Evolutionary conservation across 768 basidiomycete genomes (phyloP).

Genomic region (Amanita inopinata): DNA sequence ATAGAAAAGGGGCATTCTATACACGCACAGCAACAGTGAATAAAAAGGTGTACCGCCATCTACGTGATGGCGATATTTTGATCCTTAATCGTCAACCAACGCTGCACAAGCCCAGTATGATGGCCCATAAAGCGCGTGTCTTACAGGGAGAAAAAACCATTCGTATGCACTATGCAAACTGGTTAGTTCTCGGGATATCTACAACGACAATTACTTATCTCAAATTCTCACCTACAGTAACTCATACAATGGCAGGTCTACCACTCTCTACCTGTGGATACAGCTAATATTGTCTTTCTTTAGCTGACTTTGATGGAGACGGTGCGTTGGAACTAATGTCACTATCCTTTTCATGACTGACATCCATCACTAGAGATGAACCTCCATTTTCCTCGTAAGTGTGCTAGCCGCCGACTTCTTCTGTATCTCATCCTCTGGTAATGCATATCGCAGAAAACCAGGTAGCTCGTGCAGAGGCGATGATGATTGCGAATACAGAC

Average conservation of each 20-base stretch:
- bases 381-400: constrained; percentile 95
- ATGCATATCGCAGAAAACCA: constrained; percentile 62
- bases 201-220: constrained; percentile 7
- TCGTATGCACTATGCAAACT: constrained; percentile 99
- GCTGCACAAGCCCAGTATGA: constrained; percentile 98
- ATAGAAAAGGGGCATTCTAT: constrained; percentile 45
- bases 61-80: constrained; percentile 89
- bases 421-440: background rate
- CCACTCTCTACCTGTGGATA: background rate
- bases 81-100: constrained; percentile 98
- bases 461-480: constrained; percentile 89
- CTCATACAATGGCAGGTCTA: constrained; percentile 81
- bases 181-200: constrained; percentile 40
- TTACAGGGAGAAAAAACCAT: constrained; percentile 97
- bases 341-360: constrained; percentile 12
- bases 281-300: constrained; percentile 1
- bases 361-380: constrained; percentile 75
- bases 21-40: constrained; percentile 77
- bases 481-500: constrained; percentile 93
- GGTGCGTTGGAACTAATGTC: constrained; percentile 31
- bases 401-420: background rate
- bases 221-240: constrained; percentile 46
- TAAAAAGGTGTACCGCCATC: constrained; percentile 96
- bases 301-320: constrained; percentile 91
- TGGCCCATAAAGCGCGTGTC: constrained; percentile 91